Evolutionary conservation across 192 early-diverging fungal species (phyloP), one percentile per base, ranked within the genome.

Genomic region (Coemansia sp.): DNA sequence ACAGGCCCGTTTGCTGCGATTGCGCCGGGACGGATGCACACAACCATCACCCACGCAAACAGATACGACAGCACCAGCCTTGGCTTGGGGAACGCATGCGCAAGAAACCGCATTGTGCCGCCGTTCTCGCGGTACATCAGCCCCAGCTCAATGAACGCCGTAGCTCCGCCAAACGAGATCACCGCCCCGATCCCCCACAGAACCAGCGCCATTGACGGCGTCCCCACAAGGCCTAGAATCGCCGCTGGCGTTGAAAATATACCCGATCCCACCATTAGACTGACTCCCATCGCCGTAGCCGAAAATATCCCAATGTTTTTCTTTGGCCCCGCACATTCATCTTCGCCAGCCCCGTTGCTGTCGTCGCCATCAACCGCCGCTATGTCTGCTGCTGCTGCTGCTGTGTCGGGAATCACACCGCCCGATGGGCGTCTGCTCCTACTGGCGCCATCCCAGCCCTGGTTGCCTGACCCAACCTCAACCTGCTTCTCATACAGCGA

Each of bases 61-160:
- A 88, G 66, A 50, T 83, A 88, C 19, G 83, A 63, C 8, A 85
- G 60, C 23, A 88, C 35, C 10, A 77, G 74, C 46, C 65, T 73
- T 6, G 87, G 87, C 54, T 67, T 74, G 3, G 67, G 78, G 58
- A 73, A 88, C 5, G 90, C 90, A 50, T 89, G 85, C 42, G 89
- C 83, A 43, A 98, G 76, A 70, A 96, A 98, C 5, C 89, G 88
- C 74, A 90, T 86, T 35, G 95, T 94, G 29, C 95, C 96, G 57
- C 96, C 96, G 65, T 91, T 92, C 36, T 77, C 70, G 4, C 93
- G 92, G 54, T 93, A 85, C 80, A 90, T 90, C 40, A 93, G 83
- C 0, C 96, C 96, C 23, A 98, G 79, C 73, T 98, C 96, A 11
- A 92, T 90, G 69, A 96, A 98, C 59, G 91, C 92, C 14, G 91